Evolutionary conservation across 805 yeast species (phyloP), one percentile per base, ranked within the genome.

Genomic region (Danielia reshetovae): DNA sequence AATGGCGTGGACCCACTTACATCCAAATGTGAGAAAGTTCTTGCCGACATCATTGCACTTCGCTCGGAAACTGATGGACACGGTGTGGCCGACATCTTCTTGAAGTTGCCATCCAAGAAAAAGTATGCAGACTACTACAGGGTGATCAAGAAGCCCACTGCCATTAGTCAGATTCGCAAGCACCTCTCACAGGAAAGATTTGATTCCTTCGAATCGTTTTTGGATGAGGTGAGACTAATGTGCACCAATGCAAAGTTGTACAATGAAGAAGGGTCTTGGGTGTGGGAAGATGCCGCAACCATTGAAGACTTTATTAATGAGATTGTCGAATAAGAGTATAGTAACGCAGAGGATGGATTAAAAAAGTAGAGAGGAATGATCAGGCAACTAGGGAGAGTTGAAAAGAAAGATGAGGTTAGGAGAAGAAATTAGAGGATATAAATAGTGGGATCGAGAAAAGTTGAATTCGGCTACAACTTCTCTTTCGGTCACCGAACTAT

Each of bases 111-210:
- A 3, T 73, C 89, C 0, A 73, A 74, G 43, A 74, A 75, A 55
- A 54, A 77, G 35, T 90, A 87, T 56, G 93, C 96, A 0, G 97
- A 90, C 59, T 90, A 90, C 57, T 90, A 82, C 54, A 64, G 70
- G 48, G 64, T 77, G 35, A 81, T 84, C 49, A 59, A 64, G 43
- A 59, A 61, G 35, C 88, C 89, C 2, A 74, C 80, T 16, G 71
- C 88, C 2, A 57, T 84, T 32, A 65, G 66, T 33, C 76, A 69
- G 43, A 62, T 83, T 35, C 65, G 62, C 39, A 77, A 74, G 57
- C 68, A 68, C 34, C 50, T 80, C 35, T 64, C 67, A 21, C 58
- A 55, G 30, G 65, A 58, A 16, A 54, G 51, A 36, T 57, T 55
- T 33, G 62, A 51, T 25, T 51, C 65, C 17, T 58, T 68, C 26